Evolutionary conservation across 352 stramenopile species (phyloP), one percentile per base, ranked within the genome.

Genomic region (Pilasporangium apinafurcum): DNA sequence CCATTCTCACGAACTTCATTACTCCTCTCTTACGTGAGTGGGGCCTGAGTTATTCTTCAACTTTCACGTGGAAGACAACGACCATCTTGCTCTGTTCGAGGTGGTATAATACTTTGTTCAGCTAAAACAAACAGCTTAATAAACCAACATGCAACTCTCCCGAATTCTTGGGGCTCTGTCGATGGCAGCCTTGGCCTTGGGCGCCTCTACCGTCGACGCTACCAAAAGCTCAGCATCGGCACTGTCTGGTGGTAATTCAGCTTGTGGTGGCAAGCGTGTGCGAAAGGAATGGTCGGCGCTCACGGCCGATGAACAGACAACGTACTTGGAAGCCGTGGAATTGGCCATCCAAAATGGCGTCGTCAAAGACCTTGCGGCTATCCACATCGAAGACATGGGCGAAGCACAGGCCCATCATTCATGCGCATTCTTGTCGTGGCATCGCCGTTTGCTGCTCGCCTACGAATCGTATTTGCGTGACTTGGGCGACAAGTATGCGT

Each of bases 391-490:
- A 36, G 51, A 68, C 21, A 35, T 79, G 29, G 46, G 65, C 37
- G 48, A 73, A 35, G 67, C 63, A 1, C 70, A 86, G 48, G 74
- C 56, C 13, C 48, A 77, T 27, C 66, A 65, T 49, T 79, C 71
- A 32, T 84, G 67, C 45, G 72, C 44, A 10, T 84, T 84, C 54
- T 72, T 81, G 35, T 65, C 49, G 30, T 90, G 75, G 78, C 72
- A 87, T 56, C 69, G 75, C 8, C 64, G 68, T 10, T 51, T 84
- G 20, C 51, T 90, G 20, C 50, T 87, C 8, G 78, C 62, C 8
- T 85, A 74, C 48, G 78, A 90, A 44, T 69, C 57, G 10, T 82
- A 83, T 29, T 35, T 90, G 34, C 78, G 78, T n/a, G 59, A 64
- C 31, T 50, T 85, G 18, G 65, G 62, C 40, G 40, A 61, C 16